Evolutionary conservation across 768 basidiomycete species (phyloP).

Genomic region (Leccinum variicolor): DNA sequence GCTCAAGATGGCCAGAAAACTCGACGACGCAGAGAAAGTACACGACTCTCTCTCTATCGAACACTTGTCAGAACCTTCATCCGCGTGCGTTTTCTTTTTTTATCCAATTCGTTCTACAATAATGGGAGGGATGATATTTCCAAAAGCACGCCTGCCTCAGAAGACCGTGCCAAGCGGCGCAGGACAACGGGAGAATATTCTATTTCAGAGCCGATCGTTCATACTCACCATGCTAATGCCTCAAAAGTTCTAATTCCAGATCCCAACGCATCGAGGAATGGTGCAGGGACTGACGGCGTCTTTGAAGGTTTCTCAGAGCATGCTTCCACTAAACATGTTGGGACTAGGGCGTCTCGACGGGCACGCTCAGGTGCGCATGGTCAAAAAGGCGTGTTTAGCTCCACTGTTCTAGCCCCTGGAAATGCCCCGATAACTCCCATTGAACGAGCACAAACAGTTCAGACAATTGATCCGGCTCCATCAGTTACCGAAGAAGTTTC

Average conservation of each 20-base stretch:
- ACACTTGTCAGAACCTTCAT: background rate
- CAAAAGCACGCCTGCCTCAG: background rate
- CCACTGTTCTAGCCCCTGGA: conserved; percentile 7
- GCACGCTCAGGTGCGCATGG: background rate
- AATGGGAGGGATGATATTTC: background rate
- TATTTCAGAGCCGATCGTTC: background rate
- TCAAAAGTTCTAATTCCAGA: background rate
- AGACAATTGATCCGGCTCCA: conserved; percentile 3
- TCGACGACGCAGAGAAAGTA: background rate
- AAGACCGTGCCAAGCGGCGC: conserved; percentile 5
- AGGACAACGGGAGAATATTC: background rate
- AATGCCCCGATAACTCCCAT: background rate
- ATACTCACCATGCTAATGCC: background rate
- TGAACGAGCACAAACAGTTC: background rate
- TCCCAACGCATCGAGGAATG: background rate
- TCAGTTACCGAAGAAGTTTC: background rate
- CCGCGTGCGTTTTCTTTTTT: conserved; percentile 14
- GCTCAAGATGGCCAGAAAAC: background rate
- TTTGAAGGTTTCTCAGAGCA: background rate
- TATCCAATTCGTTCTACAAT: background rate
- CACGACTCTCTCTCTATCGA: background rate
- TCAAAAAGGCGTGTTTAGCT: conserved; percentile 8
- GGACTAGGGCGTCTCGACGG: background rate
- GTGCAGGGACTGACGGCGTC: conserved; percentile 2
- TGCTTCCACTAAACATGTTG: background rate